A percentile compares a stretch with the other conserved stretches of the same genome.
Conservation (phyloP, 2,329 filamentous ascomycete species). For the Dactylellina sp. region DNA sequence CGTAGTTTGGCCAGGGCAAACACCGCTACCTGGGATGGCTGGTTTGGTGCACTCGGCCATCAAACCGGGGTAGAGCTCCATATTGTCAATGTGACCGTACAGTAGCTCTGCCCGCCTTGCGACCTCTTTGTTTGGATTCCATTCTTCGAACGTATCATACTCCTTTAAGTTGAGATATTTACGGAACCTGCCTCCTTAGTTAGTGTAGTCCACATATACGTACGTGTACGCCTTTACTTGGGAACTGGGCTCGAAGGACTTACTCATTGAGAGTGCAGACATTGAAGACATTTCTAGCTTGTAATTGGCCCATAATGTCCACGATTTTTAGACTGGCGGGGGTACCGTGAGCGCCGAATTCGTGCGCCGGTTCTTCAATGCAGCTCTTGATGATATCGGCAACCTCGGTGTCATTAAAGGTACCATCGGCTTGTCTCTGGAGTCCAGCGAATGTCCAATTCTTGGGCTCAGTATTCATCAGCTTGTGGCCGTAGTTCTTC, state of each 20-base stretch:
- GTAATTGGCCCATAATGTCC: conserved; percentile 73
- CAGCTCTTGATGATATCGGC: conserved; percentile 69
- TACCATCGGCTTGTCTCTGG: conserved; percentile 64
- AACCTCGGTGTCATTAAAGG: conserved; percentile 71
- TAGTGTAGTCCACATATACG: no score
- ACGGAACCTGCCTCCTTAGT: conserved; percentile 68
- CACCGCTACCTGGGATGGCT: conserved; percentile 46
- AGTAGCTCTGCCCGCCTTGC: conserved; percentile 65
- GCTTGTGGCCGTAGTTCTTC: conserved; percentile 63
- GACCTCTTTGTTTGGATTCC: conserved; percentile 67
- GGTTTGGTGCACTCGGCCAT: conserved; percentile 66
- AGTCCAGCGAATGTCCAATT: conserved; percentile 66
- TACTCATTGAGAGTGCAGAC: conserved; percentile 69
- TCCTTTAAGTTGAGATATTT: conserved; percentile 68
- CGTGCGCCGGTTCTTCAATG: conserved; percentile 73
- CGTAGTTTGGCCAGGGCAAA: conserved; percentile 65
- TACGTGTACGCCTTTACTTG: no score
- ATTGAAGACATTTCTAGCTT: conserved; percentile 70
- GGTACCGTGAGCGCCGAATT: conserved; percentile 73
- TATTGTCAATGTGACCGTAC: conserved; percentile 68
- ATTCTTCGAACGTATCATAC: conserved; percentile 68
- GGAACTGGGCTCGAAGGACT: no score
- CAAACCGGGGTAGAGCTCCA: conserved; percentile 72
- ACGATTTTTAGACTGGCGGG: conserved; percentile 70
- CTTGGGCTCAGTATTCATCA: conserved; percentile 62